These are phyloP conservation scores for Eucalyptus sp. DNA, from an alignment of 345 rosid genomes.

Conservation along the genomic window DNA sequence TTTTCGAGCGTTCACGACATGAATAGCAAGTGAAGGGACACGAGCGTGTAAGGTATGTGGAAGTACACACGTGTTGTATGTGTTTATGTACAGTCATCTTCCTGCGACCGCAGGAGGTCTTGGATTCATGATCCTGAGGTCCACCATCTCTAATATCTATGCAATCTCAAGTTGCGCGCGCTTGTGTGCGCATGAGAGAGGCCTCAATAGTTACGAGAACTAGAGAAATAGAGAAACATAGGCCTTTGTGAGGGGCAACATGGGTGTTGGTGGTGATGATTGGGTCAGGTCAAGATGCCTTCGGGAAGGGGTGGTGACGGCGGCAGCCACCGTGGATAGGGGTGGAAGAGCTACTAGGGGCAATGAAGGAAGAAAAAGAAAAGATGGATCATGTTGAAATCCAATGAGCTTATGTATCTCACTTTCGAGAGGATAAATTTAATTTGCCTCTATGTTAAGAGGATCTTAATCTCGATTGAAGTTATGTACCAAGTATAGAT, in stretches of 20 bases:
- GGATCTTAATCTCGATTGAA: background rate
- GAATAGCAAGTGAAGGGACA: background rate
- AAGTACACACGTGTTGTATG: background rate
- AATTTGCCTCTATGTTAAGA: background rate
- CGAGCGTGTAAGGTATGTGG: background rate
- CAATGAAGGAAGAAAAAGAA: background rate
- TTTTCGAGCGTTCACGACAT: background rate
- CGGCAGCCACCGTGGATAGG: background rate
- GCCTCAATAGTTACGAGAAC: background rate
- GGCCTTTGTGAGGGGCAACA: background rate
- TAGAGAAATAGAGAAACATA: background rate
- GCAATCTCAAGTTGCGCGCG: background rate
- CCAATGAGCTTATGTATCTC: background rate
- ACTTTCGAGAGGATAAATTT: background rate
- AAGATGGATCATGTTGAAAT: background rate
- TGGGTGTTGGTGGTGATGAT: accelerated
- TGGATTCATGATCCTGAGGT: background rate
- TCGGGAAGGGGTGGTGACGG: background rate
- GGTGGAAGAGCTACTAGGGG: background rate
- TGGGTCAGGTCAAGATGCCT: background rate
- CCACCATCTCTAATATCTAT: background rate
- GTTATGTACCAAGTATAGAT: background rate
- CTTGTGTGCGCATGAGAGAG: background rate
- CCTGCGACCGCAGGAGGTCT: background rate
- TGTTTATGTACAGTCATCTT: background rate